Base-by-base conservation (phyloP, 2,329 filamentous ascomycete species). In the Phaeosphaeriaceae sp. region DNA sequence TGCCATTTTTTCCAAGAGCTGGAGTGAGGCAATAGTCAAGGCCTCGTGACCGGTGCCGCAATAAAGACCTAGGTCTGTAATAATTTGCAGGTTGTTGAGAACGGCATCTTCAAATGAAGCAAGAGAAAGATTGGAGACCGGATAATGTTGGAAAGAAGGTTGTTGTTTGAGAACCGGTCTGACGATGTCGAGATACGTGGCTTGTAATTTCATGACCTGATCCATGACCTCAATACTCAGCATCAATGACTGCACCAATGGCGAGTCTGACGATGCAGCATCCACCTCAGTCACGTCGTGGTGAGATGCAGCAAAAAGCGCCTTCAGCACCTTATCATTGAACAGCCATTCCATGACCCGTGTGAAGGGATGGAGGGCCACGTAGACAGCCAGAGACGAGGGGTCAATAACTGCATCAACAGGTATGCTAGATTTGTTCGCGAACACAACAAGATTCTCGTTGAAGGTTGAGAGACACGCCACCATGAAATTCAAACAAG, bases 271-370 rank as follows among this genome's bases (percentile, higher is more conserved):
- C 4, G 86, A 78, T 9, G 90, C 84, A 60, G 84, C 86, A 53
- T 89, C 85, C 33, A 97, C 83, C 50, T 89, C 86, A 6, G 82
- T 79, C 13, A 87, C 77, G 59, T 93, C 85, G 68, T 95, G 88
- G 60, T 93, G 89, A 23, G 94, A 84, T 9, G 88, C 84, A 48
- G 84, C 81, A 72, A 97, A 93, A 2, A 99, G 76, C 12, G 87
- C 84, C 57, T 83, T 84, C 63, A 96, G 85, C 17, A 97, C 90
- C 57, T 88, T 90, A 65, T 95, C 90, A 68, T 96, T 97, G 74
- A 96, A 96, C 74, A 99, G 84, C 92, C 94, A 97, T 68, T 99
- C 94, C 89, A 97, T 97, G 13, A 96, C 87, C 50, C 95, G 86
- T 3, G 90, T 87, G 66, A 97, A 99, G 0, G 95, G 93, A 74